Conservation (phyloP, 345 rosid genomes). For the Populus euphratica region DNA sequence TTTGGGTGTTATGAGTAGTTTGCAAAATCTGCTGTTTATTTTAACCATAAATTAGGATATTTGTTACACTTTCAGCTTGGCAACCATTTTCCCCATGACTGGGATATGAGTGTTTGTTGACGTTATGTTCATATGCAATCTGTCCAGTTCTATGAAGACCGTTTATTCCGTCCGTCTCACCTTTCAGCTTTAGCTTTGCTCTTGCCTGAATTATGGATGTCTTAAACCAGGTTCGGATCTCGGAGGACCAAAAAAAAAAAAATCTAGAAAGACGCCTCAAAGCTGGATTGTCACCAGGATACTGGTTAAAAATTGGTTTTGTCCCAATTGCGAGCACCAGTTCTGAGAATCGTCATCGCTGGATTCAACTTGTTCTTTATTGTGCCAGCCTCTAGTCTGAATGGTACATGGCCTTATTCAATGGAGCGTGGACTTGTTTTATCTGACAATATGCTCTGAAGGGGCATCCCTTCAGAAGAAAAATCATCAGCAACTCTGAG, state of each 20-base stretch:
- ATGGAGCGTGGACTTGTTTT: neutral
- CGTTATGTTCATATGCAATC: constrained; percentile 13
- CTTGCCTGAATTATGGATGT: neutral
- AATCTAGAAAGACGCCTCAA: too few relatives aligned
- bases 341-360: too few relatives aligned
- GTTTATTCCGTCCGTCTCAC: neutral
- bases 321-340: too few relatives aligned
- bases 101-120: constrained; percentile 15
- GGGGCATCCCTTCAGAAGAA: neutral
- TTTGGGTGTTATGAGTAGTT: constrained; percentile 30
- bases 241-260: neutral
- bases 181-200: neutral
- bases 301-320: too few relatives aligned
- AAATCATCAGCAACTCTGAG: neutral
- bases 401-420: neutral
- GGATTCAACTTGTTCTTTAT: too few relatives aligned
- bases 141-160: constrained; percentile 2
- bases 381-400: too few relatives aligned
- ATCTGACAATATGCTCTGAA: neutral
- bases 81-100: constrained; percentile 16
- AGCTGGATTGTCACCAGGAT: too few relatives aligned
- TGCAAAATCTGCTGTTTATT: constrained; percentile 25
- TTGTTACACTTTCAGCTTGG: constrained; percentile 9
- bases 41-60: constrained; percentile 22
- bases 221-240: neutral